Base-by-base conservation (phyloP, 441 rosid species). In the Croton laevigatus region DNA sequence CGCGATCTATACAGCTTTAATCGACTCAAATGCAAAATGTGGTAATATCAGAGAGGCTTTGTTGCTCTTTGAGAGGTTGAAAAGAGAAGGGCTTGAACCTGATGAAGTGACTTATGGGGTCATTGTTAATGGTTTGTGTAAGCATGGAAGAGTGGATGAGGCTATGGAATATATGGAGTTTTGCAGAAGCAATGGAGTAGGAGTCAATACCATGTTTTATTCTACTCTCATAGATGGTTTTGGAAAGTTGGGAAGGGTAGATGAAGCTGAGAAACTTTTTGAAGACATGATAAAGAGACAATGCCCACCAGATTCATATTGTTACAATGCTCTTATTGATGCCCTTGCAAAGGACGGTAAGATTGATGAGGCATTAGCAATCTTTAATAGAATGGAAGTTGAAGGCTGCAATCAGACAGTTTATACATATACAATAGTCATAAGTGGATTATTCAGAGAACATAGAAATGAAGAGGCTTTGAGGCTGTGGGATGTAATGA, bases 361-460 rank as follows among this genome's bases (percentile, higher is more conserved):
- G 77, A 74, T 86, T 32, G 83, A 91, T 63, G 97, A 91, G 65
- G 93, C 95, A 5, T 59, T 90, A 63, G 68, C 74, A 0, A 58
- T 89, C 58, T 89, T 83, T 70, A 80, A 83, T 75, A 86, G 87
- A 72, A 91, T 91, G 95, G 97, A 86, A 55, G 86, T 78, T 23
- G 95, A 89, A 79, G 92, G 85, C n/a, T 90, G 97, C 75, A 87
- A 86, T 82, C 90, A 84, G 69, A 89, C 94, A 0, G 90, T 91
- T 34, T 89, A 91, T 58, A 86, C 97, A 37, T 94, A 85, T 74
- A 91, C 97, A 6, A 90, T 90, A 72, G 85, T 94, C 27, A 86
- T 90, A 52, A 73, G 62, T 13, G 88, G 89, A 44, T 75, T 88
- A 83, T 90, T 94, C 61, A 86, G 66, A 77, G 91, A 87, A 65